A percentile compares a stretch with the other conserved stretches of the same genome.
Evolutionary conservation across 139 green algal genomes (phyloP).

Genomic region (Chlorella sp.): DNA sequence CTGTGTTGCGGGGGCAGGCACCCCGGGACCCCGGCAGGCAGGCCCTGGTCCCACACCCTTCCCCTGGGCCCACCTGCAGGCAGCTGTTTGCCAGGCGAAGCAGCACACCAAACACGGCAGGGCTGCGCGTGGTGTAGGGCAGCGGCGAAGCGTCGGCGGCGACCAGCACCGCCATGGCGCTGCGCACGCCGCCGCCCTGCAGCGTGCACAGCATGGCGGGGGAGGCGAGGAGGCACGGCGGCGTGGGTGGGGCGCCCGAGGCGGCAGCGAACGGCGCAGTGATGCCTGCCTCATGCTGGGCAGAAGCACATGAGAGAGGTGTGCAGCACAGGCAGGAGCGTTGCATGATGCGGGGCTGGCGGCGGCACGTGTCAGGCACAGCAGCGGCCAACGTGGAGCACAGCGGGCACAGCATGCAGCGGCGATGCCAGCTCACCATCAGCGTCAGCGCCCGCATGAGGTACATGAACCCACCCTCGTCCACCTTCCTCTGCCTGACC

Average conservation of each 20-base stretch:
- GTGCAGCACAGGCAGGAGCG: neutral
- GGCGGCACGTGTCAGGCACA: too few species aligned
- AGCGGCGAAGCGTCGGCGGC: neutral
- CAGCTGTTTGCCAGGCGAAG: conserved; percentile 18
- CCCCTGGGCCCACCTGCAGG: neutral
- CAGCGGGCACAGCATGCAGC: neutral
- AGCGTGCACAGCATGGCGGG: too few species aligned
- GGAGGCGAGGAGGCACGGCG: too few species aligned
- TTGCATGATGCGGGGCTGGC: neutral
- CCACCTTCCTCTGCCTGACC: neutral
- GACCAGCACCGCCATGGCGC: conserved; percentile 12
- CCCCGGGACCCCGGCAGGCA: neutral
- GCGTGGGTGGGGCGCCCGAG: neutral
- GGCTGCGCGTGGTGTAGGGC: conserved; percentile 6
- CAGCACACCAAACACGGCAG: neutral
- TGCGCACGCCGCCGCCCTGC: conserved; percentile 24
- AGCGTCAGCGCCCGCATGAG: neutral
- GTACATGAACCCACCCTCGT: conserved; percentile 20
- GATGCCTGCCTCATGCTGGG: neutral
- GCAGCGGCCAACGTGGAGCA: too few species aligned
- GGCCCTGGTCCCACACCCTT: neutral
- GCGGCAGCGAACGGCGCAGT: neutral
- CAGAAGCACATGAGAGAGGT: neutral
- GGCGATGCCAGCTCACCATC: neutral
- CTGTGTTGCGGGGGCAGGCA: too few species aligned